phyloP scores from a whole-genome alignment of 2,329 filamentous ascomycete species.

The Dissoconium aciculare region DNA sequence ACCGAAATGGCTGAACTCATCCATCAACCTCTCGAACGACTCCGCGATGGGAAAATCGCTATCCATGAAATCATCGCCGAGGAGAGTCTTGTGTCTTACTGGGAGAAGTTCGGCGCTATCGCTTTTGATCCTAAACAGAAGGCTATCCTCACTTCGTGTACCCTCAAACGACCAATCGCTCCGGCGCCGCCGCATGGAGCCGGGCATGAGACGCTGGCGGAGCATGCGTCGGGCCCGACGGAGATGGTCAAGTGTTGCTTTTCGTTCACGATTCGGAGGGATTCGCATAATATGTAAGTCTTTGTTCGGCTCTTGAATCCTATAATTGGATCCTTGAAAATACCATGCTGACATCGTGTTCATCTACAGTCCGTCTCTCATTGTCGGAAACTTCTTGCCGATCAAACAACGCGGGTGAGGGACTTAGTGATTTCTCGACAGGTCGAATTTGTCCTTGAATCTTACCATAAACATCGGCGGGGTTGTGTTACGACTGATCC shows the following conservation, averaged over 20 bases:
- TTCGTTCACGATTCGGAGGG: slow-evolving; percentile 88
- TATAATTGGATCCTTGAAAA: background rate
- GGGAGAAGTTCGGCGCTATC: slow-evolving; percentile 97
- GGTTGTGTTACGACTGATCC: too few species aligned
- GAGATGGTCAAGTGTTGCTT: slow-evolving; percentile 79
- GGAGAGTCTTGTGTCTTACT: slow-evolving; percentile 88
- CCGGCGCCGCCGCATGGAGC: slow-evolving; percentile 21
- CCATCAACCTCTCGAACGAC: slow-evolving; percentile 73
- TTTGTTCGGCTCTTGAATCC: slow-evolving; percentile 4
- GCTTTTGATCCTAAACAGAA: slow-evolving; percentile 91
- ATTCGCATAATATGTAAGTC: slow-evolving; percentile 89
- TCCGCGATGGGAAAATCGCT: slow-evolving; percentile 86
- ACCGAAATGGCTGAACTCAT: slow-evolving; percentile 98
- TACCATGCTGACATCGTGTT: slow-evolving; percentile 22
- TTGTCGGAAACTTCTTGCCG: slow-evolving; percentile 92
- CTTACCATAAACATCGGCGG: too few species aligned
- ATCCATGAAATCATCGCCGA: slow-evolving; percentile 93
- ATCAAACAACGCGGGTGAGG: too few species aligned
- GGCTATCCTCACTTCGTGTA: slow-evolving; percentile 85
- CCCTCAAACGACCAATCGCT: slow-evolving; percentile 61
- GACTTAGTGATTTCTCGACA: too few species aligned
- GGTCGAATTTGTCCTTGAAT: too few species aligned
- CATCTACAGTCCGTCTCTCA: slow-evolving; percentile 61
- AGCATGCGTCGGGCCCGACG: slow-evolving; percentile 37
- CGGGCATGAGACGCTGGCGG: slow-evolving; percentile 22